A percentile compares a stretch with the other conserved stretches of the same genome.
phyloP scores from a whole-genome alignment of 1,284 basidiomycete genomes.

The Fistulina hepatica region DNA sequence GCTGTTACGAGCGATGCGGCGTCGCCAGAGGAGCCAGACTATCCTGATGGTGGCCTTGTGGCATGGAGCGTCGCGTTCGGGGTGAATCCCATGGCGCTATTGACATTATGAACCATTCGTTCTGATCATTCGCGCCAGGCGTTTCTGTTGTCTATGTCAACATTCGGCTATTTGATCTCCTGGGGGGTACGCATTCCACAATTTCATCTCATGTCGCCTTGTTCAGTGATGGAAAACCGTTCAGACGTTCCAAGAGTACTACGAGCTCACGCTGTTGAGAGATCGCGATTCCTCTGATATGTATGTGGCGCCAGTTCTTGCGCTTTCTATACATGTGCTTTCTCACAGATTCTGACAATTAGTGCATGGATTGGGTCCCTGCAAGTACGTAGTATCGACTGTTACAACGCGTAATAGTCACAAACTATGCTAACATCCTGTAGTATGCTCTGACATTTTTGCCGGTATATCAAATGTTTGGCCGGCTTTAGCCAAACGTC shows the following conservation, averaged over 20 bases:
- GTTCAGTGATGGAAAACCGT: too few species aligned
- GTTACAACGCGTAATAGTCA: too few species aligned
- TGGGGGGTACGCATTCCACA: constrained; percentile 9
- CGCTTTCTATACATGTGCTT: not conserved
- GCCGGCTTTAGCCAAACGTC: too few species aligned
- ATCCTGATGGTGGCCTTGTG: constrained; percentile 6
- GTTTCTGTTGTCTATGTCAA: too few species aligned
- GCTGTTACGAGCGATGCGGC: too few species aligned
- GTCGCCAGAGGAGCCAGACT: too few species aligned
- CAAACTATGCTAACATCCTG: not conserved
- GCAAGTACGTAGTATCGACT: constrained; percentile 21
- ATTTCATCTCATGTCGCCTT: not conserved
- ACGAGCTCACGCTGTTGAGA: constrained; percentile 22
- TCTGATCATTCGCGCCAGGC: too few species aligned
- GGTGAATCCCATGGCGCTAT: not conserved
- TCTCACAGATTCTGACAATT: not conserved
- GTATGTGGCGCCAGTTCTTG: too few species aligned
- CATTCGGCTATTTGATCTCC: constrained; percentile 10
- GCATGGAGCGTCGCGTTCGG: constrained; percentile 5
- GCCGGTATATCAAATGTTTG: too few species aligned
- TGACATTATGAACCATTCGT: not conserved
- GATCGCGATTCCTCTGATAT: constrained; percentile 22
- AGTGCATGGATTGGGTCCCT: constrained; percentile 29
- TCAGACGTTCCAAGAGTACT: constrained; percentile 28
- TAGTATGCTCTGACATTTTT: constrained; percentile 15